Evolutionary conservation across 306 rosid genomes (phyloP).

Genomic region (Fragaria nilgerrensis): DNA sequence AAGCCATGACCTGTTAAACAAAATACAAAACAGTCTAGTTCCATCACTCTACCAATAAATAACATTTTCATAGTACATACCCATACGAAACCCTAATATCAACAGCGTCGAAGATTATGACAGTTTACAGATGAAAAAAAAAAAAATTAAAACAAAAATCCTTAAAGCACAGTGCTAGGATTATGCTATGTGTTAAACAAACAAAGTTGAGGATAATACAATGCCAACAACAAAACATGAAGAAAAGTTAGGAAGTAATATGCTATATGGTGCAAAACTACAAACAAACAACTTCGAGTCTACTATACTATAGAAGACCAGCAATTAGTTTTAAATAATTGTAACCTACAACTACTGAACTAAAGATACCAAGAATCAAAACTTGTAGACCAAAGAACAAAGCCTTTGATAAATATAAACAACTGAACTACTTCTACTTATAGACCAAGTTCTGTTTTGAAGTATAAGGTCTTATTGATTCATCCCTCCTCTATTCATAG

Average conservation of each 20-base stretch:
- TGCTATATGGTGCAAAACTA: background rate
- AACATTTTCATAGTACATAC: background rate
- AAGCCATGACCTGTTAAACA: constrained; percentile 62
- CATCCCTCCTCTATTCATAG: background rate
- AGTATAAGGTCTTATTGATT: background rate
- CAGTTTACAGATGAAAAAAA: background rate
- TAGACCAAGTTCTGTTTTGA: background rate
- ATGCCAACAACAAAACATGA: background rate
- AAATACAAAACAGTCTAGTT: background rate
- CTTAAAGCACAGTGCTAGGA: background rate
- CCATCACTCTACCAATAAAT: constrained; percentile 4
- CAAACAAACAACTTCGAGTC: background rate
- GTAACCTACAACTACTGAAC: background rate
- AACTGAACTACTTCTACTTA: background rate
- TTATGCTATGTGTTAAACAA: background rate
- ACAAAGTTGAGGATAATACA: background rate
- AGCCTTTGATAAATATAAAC: background rate
- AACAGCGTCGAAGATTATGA: background rate
- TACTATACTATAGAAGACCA: background rate
- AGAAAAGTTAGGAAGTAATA: background rate
- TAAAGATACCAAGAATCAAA: background rate
- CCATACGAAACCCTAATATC: background rate
- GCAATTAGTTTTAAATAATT: background rate
- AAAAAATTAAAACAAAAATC: background rate
- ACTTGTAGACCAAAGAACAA: background rate